phyloP scores from a whole-genome alignment of 2,329 filamentous ascomycete genomes.

The Didymella arachidicola region DNA sequence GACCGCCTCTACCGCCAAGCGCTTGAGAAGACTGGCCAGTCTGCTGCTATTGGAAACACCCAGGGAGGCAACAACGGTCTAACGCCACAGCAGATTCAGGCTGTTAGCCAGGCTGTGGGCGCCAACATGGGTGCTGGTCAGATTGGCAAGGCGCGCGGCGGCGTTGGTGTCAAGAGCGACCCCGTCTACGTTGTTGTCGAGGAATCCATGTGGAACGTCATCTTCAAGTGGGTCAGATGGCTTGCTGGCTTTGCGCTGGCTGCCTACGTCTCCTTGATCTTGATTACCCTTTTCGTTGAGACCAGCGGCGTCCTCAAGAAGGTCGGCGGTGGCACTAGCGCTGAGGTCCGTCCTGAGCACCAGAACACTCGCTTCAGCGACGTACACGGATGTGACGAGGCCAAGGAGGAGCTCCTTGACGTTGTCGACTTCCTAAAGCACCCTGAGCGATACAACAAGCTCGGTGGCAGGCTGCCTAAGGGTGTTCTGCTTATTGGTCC shows the following conservation, averaged over 20 bases:
- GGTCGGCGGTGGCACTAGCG: conserved; percentile 72
- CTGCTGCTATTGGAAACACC: conserved; percentile 43
- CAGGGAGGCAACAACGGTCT: conserved; percentile 47
- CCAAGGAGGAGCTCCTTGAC: conserved; percentile 96
- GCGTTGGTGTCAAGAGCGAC: conserved; percentile 77
- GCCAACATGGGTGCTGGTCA: conserved; percentile 74
- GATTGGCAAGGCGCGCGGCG: conserved; percentile 63
- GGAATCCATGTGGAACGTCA: conserved; percentile 77
- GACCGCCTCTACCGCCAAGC: conserved; percentile 82
- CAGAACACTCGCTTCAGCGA: conserved; percentile 92
- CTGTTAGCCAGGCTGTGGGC: conserved; percentile 81
- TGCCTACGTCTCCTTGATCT: conserved; percentile 78
- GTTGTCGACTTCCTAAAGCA: conserved; percentile 95
- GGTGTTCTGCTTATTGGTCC: conserved; percentile 94
- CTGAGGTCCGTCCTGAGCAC: conserved; percentile 89
- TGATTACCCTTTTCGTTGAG: conserved; percentile 85
- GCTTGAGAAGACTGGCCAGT: conserved; percentile 66
- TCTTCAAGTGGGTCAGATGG: conserved; percentile 95
- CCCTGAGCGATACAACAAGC: conserved; percentile 89
- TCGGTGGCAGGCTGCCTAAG: conserved; percentile 96
- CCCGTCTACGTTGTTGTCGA: conserved; percentile 97
- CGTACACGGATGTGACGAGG: conserved; percentile 96
- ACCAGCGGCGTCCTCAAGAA: conserved; percentile 80
- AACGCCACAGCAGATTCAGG: conserved; percentile 72
- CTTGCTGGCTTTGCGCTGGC: conserved; percentile 78